These are phyloP conservation scores for Williopsis jadinii DNA, from an alignment of 1,139 yeast species.

Conservation along the genomic window DNA sequence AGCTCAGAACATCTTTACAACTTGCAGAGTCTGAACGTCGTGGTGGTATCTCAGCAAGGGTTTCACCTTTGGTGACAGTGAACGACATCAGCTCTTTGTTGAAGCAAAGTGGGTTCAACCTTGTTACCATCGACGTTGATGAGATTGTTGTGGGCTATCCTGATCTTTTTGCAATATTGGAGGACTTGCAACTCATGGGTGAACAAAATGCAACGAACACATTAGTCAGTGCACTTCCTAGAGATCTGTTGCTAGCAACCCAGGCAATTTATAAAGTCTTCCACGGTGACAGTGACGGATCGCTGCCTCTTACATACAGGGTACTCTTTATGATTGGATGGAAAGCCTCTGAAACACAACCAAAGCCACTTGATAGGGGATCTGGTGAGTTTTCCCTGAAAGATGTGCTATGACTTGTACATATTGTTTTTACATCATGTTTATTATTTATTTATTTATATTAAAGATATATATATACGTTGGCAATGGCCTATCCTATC, in stretches of 20 bases:
- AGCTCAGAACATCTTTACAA: constrained; percentile 71
- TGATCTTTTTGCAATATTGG: constrained; percentile 56
- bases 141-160: constrained; percentile 84
- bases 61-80: constrained; percentile 75
- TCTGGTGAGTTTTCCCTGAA: constrained; percentile 37
- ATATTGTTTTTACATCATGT: too few relatives aligned
- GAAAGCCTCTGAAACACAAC: constrained; percentile 67
- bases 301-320: constrained; percentile 54
- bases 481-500: too few relatives aligned
- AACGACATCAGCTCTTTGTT: constrained; percentile 69
- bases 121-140: constrained; percentile 80
- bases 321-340: constrained; percentile 84
- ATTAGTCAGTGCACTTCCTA: constrained; percentile 47
- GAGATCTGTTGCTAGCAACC: constrained; percentile 67
- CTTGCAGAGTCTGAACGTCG: constrained; percentile 73
- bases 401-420: constrained; percentile 3
- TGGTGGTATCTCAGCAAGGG: constrained; percentile 71
- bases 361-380: constrained; percentile 69
- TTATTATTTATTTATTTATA: too few relatives aligned
- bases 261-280: constrained; percentile 65
- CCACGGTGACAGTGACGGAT: constrained; percentile 53
- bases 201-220: constrained; percentile 68
- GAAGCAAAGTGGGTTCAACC: constrained; percentile 69
- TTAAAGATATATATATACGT: too few relatives aligned
- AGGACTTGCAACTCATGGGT: constrained; percentile 77